Evolutionary conservation across 768 basidiomycete genomes (phyloP), one percentile per base, ranked within the genome.

Genomic region (Gautieria morchelliformis): DNA sequence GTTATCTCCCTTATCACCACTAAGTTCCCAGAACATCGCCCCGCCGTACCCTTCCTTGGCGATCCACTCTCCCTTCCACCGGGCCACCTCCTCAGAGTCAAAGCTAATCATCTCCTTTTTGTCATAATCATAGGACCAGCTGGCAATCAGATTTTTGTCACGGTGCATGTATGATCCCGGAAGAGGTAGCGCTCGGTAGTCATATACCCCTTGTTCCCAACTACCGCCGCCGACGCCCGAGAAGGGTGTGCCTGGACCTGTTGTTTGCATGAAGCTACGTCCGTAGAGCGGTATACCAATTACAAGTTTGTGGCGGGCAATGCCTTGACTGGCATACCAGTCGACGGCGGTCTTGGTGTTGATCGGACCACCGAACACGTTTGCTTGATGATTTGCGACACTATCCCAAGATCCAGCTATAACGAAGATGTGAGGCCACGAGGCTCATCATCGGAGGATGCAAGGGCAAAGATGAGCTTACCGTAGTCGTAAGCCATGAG

Each of bases 231-330:
- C 96, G 45, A 89, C 68, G 32, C 95, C 94, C 12, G 79, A 79
- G 73, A 85, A 99, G 0, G 87, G 75, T 14, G 73, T 66, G 0
- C 92, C 93, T 5, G 90, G 89, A 0, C 95, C 95, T 46, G 80
- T 71, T 0, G 93, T 93, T 65, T 85, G 82, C 66, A 82, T 74
- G 75, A 99, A 99, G 42, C 88, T 87, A 24, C 95, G 82, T 1
- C 96, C 96, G 63, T 98, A 99, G 5, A 96, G 77, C 0, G 96
- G 96, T 47, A 98, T 80, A 11, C 95, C 95, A 58, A 98, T 71
- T 52, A 98, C 81, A 53, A 99, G 73, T 73, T 95, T 96, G 66
- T 79, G 74, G 12, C 82, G 80, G 5, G 79, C 69, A 20, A 98
- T 85, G 9, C 93, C 95, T 39, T 79, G 74, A 6, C 71, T 65